Base-by-base conservation (phyloP, 1,284 basidiomycete species). In the Cerioporus squamosus region DNA sequence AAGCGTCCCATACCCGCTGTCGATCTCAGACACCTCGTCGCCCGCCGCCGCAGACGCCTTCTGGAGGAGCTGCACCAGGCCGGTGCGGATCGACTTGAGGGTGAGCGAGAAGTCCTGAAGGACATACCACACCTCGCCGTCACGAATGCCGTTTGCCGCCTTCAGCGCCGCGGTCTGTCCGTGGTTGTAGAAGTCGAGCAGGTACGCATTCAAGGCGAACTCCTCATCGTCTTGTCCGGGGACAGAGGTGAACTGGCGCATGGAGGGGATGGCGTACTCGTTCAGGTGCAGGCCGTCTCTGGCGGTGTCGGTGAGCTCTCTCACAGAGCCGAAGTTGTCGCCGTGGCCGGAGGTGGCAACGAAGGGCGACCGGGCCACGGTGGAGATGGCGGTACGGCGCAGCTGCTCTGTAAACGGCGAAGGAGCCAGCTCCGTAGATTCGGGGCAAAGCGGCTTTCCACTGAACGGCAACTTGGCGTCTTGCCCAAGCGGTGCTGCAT, bases 171-270 rank as follows among this genome's bases (percentile, higher is more conserved):
- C 64, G 7, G 77, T 74, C 64, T 87, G 85, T 0, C 87, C 88
- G 60, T 90, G 88, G 1, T 68, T 79, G 68, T 81, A 89, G 71
- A 88, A 90, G 67, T 90, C 88, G 53, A 82, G 74, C 5, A 88
- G 70, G 65, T 88, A 88, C 0, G 86, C 87, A 59, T 90, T 90
- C 43, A 87, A 75, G 22, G 76, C 70, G 60, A 74, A 67, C 36
- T 74, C 67, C 44, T 72, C 69, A 29, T 60, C 55, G 23, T 55
- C 51, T 3, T 63, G 48, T 9, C 64, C 66, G 0, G 66, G 54
- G 3, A 54, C 50, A 1, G 70, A 53, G 39, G 75, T 70, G 65
- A 86, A 74, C 44, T 71, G 65, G 3, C 74, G 73, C 64, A 88
- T 68, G 2, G 84, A 81, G 3, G 88, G 88, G 18, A 87, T 83